These are phyloP conservation scores for Monilinia fructicola DNA, from an alignment of 2,329 filamentous ascomycete genomes.

Conservation along the genomic window DNA sequence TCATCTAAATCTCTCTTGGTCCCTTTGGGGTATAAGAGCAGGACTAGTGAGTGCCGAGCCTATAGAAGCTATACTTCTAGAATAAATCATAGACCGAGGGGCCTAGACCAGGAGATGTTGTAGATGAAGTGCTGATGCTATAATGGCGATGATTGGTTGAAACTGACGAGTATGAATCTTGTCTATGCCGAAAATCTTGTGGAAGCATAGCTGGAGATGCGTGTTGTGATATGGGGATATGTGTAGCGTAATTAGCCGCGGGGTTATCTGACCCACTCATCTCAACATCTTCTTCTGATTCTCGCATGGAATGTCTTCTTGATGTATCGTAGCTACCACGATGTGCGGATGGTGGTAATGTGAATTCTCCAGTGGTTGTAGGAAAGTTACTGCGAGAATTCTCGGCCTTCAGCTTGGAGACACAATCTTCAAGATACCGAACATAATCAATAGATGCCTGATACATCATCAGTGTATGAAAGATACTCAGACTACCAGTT, in stretches of 20 bases:
- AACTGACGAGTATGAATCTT: conserved; percentile 54
- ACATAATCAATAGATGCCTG: conserved; percentile 96
- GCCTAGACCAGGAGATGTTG: conserved; percentile 58
- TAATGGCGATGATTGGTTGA: conserved; percentile 51
- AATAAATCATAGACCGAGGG: conserved; percentile 49
- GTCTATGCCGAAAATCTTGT: conserved; percentile 48
- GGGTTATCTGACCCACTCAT: conserved; percentile 55
- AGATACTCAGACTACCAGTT: too few relatives aligned
- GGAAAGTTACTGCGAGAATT: conserved; percentile 36
- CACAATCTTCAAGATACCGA: conserved; percentile 87
- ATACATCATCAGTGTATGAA: conserved; percentile 21
- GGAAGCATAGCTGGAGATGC: conserved; percentile 53
- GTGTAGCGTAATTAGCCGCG: conserved; percentile 49
- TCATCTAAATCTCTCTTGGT: conserved; percentile 58
- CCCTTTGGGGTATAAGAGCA: conserved; percentile 53
- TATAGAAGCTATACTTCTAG: conserved; percentile 41
- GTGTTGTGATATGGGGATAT: conserved; percentile 38
- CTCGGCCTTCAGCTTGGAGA: conserved; percentile 71
- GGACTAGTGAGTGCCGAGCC: conserved; percentile 60
- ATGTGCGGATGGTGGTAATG: conserved; percentile 30
- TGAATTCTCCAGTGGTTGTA: conserved; percentile 29
- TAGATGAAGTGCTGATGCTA: conserved; percentile 50
- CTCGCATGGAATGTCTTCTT: conserved; percentile 47
- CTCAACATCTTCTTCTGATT: conserved; percentile 53
- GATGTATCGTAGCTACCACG: conserved; percentile 31